Evolutionary conservation across 371 early-diverging fungal species (phyloP), one percentile per base, ranked within the genome.

Genomic region (Capillidium rhysosporum): DNA sequence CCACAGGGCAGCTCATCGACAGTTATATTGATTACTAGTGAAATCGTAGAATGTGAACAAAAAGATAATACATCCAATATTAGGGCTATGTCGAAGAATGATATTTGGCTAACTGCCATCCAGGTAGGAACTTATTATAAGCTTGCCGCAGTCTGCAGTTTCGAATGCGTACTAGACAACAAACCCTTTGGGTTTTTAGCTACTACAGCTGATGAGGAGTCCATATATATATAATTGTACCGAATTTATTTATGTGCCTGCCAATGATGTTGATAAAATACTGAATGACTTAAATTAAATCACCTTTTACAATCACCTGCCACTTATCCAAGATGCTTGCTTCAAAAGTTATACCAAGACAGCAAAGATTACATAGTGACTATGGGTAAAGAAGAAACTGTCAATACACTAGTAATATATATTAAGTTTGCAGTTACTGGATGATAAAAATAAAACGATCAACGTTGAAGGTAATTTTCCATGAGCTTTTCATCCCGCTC

Each of bases 151-250:
- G 75, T 74, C 28, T 75, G 77, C 41, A 84, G 82, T 54, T 84
- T 88, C 65, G 94, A 92, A 0, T 82, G 82, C 59, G 79, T 92
- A 3, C 80, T 82, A 38, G 89, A 94, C 60, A 87, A 77, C 52
- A 92, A 92, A 59, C 73, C 82, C 20, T 66, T 92, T 4, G 65
- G 83, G 16, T 91, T 84, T 60, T 63, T 91, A 20, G 78, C 92
- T 0, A 72, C 72, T 9, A 75, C 88, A 8, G 76, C 89, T 0
- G 69, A 69, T 40, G 95, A 92, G 1, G 70, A 67, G 25, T 86
- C 89, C 60, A 62, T 87, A 51, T 92, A 83, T 63, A 10, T 70
- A 74, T 45, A 71, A 84, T 47, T 83, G 82, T 54, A 64, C 65
- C 47, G 59, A 59, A 34, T 7, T 34, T 7, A 4, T 34, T 34